Evolutionary conservation across 768 basidiomycete species (phyloP), one percentile per base, ranked within the genome.

Genomic region (Boletus huronensis): DNA sequence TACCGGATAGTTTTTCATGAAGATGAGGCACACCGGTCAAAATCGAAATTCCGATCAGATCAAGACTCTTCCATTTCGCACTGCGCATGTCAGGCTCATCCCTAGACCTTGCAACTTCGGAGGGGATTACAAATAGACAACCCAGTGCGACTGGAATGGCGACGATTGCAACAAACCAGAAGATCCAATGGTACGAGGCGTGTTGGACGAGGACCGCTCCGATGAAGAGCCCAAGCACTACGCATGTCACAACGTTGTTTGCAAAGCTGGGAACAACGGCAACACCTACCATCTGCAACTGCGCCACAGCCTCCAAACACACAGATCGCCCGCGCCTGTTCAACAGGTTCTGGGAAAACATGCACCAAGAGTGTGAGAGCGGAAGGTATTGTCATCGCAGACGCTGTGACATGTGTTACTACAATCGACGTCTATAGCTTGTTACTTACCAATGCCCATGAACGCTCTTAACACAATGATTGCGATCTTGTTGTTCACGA

Each of bases 381-480:
- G 3, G 80, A 77, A 2, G 81, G 81, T 35, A 82, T 74, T 9
- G 77, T 80, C 69, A 81, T 64, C 3, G 79, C 72, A n/a, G 78
- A 80, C 17, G 72, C 77, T 72, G 70, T 13, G 17, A 48, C 1
- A 8, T 23, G 9, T 25, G 21, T 69, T 5, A 63, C 44, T n/a
- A 44, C 9, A 49, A n/a, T 17, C 29, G 3, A 47, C 10, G 21
- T 6, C 1, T 17, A 8, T 31, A 3, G 3, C 2, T 14, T 29
- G n/a, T 35, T 31, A 26, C 65, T 48, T 35, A 77, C 79, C 71
- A 35, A 77, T 71, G 17, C 83, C 82, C 57, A 71, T 77, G 9
- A 84, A 48, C 1, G 78, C 82, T 59, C 83, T 73, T 2, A 84
- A 62, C 38, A 81, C 70, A 29, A 83, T 71, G 44, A 84, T 68